Evolutionary conservation across 1,284 basidiomycete species (phyloP).

Genomic region (Trametes sp.): DNA sequence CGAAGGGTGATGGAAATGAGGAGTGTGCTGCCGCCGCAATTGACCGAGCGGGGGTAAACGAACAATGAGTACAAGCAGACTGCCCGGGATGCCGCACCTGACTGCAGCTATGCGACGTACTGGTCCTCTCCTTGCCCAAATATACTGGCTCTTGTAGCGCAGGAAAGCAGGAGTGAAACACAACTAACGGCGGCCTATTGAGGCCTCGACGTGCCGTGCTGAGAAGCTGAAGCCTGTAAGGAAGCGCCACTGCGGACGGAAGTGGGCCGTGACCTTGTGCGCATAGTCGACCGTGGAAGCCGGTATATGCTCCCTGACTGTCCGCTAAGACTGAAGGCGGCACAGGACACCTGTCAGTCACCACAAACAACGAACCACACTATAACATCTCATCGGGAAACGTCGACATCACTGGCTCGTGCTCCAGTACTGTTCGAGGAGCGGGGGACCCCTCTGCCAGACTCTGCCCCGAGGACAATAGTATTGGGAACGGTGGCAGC

Average conservation of each 20-base stretch:
- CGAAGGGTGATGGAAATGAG: no score
- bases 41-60: no score
- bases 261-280: not conserved
- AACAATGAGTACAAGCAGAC: no score
- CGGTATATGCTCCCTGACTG: not conserved
- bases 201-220: not conserved
- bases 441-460: not conserved
- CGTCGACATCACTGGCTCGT: not conserved
- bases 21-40: no score
- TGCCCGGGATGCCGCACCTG: no score
- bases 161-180: not conserved
- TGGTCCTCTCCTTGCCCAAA: not conserved
- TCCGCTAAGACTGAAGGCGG: not conserved
- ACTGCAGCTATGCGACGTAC: no score
- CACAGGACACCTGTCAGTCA: not conserved
- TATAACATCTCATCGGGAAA: not conserved
- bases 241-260: not conserved
- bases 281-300: not conserved
- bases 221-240: not conserved
- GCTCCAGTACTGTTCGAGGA: not conserved
- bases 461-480: not conserved
- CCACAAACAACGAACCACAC: not conserved
- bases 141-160: not conserved
- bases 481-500: not conserved
- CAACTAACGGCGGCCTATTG: not conserved